A percentile compares a stretch with the other conserved stretches of the same genome.
These are phyloP conservation scores for Termitomyces eurrhizus DNA, from an alignment of 768 basidiomycete genomes.

Conservation along the genomic window DNA sequence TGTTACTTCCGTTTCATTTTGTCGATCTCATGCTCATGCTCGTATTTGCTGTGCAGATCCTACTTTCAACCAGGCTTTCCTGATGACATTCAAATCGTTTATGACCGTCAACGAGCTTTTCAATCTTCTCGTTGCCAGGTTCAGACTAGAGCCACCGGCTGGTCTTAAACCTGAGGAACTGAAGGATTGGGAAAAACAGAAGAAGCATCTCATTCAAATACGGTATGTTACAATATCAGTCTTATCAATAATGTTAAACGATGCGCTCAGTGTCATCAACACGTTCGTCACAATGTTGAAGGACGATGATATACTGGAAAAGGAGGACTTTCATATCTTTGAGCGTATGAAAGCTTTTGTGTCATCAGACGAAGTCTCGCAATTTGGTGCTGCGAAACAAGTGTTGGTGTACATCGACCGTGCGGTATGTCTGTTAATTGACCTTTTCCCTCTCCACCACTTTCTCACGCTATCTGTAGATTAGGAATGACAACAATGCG, in stretches of 20 bases:
- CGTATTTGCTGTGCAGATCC: conserved; percentile 35
- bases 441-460: neutral
- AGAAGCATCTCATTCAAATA: conserved; percentile 83
- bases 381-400: conserved; percentile 70
- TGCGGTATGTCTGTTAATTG: conserved; percentile 50
- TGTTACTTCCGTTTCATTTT: conserved; percentile 20
- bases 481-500: conserved; percentile 51
- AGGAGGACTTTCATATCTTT: conserved; percentile 80
- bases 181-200: conserved; percentile 78
- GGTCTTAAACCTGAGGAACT: conserved; percentile 57
- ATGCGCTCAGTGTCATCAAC: conserved; percentile 69
- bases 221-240: conserved; percentile 44
- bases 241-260: conserved; percentile 2
- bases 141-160: conserved; percentile 71
- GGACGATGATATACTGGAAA: conserved; percentile 80
- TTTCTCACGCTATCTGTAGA: conserved; percentile 20
- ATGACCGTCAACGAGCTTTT: conserved; percentile 80
- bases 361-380: conserved; percentile 57
- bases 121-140: conserved; percentile 76
- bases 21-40: conserved; percentile 1
- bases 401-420: conserved; percentile 73
- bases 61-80: conserved; percentile 81
- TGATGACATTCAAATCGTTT: conserved; percentile 96
- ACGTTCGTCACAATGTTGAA: conserved; percentile 86
- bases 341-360: conserved; percentile 81